Base-by-base conservation (phyloP, 768 basidiomycete genomes). In the Chalciporus sphaerocephalus region DNA sequence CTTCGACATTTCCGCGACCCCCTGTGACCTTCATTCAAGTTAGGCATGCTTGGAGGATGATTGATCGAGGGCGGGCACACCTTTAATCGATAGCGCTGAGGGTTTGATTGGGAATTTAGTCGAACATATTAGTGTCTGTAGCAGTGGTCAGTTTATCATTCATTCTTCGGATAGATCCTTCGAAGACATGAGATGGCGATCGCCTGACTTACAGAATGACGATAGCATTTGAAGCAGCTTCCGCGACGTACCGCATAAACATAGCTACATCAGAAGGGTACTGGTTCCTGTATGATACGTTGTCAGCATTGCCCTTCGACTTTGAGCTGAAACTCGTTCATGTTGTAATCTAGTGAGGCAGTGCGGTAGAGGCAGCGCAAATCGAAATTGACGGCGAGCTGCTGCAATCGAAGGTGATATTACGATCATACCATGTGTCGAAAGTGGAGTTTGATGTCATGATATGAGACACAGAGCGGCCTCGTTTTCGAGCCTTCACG, bases 121-220 rank as follows among this genome's bases (percentile, higher is more conserved):
- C 49, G 70, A 88, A 87, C 8, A 69, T 48, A 56, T 90, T 80
- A 0, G 67, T 62, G 58, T 86, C 92, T 0, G 90, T 87, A 6
- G 78, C 81, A 2, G 78, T 77, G 1, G 86, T 86, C 36, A 91
- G 74, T 54, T 89, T 83, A 61, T 92, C 88, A 60, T 91, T 87
- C 61, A n/a, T n/a, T 2, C 89, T 80, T 80, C 23, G 83, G 67
- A 92, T 92, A 2, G 79, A 56, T 2, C 89, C 89, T 2, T 72
- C 53, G 57, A 79, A 81, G 40, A 90, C 62, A 53, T 85, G 76
- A 65, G 80, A 88, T 40, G 87, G 79, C 55, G 70, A 10, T 72
- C 77, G 10, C 77, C 84, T 2, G 83, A 76, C 64, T 85, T 82
- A 42, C 71, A 66, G 46, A 89, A 85, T 77, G 61, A 85, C 76